A percentile compares a stretch with the other conserved stretches of the same genome.
These are phyloP conservation scores for Pestalotiopsis sp. DNA, from an alignment of 2,329 filamentous ascomycete species.

Conservation along the genomic window DNA sequence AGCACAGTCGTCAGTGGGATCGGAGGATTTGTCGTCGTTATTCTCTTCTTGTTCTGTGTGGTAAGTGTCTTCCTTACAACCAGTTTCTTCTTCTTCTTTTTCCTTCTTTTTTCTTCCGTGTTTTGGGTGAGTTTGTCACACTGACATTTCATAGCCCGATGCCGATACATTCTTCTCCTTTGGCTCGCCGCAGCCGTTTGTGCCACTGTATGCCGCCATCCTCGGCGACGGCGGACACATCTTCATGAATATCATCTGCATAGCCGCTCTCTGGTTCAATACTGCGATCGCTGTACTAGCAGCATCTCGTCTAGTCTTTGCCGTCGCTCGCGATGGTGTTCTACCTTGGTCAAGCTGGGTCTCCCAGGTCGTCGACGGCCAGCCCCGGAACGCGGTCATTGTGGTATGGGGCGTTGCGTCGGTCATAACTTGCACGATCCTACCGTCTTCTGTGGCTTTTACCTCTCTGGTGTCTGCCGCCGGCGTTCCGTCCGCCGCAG, in stretches of 20 bases:
- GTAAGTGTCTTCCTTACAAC: constrained; percentile 33
- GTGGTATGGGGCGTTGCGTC: constrained; percentile 59
- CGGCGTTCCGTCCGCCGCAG: constrained; percentile 53
- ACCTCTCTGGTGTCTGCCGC: constrained; percentile 56
- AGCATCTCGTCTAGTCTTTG: constrained; percentile 64
- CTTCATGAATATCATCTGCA: constrained; percentile 63
- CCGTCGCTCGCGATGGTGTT: constrained; percentile 63
- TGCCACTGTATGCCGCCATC: constrained; percentile 58
- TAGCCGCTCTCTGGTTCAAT: constrained; percentile 56
- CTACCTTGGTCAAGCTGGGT: constrained; percentile 63
- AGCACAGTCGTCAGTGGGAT: constrained; percentile 60
- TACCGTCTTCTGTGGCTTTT: constrained; percentile 57
- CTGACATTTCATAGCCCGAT: constrained; percentile 42
- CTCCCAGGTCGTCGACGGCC: constrained; percentile 54
- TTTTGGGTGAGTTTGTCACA: background rate
- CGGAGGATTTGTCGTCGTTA: constrained; percentile 57
- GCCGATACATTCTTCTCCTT: constrained; percentile 55
- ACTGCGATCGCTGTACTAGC: constrained; percentile 62
- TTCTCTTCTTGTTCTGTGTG: constrained; percentile 62
- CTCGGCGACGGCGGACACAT: constrained; percentile 59
- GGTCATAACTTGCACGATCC: constrained; percentile 60
- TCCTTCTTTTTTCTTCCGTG: too few relatives aligned
- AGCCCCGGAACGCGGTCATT: constrained; percentile 62
- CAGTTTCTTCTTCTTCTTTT: too few relatives aligned
- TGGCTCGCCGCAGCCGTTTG: constrained; percentile 60